A percentile compares a stretch with the other conserved stretches of the same genome.
These are phyloP conservation scores for Sugiyamaella paludigena DNA, from an alignment of 1,139 yeast genomes.

Conservation along the genomic window DNA sequence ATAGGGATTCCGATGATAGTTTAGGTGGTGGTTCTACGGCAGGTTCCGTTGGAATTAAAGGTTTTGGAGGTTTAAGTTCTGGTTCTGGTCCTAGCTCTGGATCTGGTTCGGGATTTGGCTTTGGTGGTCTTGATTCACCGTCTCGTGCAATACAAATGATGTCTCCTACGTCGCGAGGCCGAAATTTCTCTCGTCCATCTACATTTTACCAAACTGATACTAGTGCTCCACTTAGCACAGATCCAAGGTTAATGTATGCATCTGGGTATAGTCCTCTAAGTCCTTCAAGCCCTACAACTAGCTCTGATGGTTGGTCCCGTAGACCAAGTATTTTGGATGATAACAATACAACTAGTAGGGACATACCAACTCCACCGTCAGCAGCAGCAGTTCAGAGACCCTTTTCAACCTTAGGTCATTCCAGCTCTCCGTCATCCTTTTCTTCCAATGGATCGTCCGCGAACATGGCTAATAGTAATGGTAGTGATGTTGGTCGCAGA, in stretches of 20 bases:
- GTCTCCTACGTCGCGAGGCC: slow-evolving; percentile 2
- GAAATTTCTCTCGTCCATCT: slow-evolving; percentile 16
- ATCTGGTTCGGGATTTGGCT: not conserved
- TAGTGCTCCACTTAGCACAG: not conserved
- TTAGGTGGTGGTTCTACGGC: no score
- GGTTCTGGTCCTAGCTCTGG: not conserved
- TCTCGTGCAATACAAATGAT: slow-evolving; percentile 6
- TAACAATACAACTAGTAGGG: not conserved
- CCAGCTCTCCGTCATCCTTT: not conserved
- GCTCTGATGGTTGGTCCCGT: not conserved
- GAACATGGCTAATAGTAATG: not conserved
- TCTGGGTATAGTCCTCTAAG: not conserved
- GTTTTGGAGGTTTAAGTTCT: not conserved
- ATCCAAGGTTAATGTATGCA: not conserved
- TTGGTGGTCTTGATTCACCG: not conserved
- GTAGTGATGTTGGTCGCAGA: not conserved
- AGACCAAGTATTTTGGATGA: not conserved
- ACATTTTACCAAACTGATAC: slow-evolving; percentile 15
- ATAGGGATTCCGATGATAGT: no score
- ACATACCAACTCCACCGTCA: slow-evolving; percentile 10
- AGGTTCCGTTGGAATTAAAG: not conserved
- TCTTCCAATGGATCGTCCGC: not conserved
- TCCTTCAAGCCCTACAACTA: not conserved
- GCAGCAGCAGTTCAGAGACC: not conserved
- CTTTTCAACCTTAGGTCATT: not conserved